Percentiles rank a stretch among this genome's conserved stretches.
Evolutionary conservation across 352 stramenopile genomes (phyloP).

Genomic region (Phytophthora uliginosa): DNA sequence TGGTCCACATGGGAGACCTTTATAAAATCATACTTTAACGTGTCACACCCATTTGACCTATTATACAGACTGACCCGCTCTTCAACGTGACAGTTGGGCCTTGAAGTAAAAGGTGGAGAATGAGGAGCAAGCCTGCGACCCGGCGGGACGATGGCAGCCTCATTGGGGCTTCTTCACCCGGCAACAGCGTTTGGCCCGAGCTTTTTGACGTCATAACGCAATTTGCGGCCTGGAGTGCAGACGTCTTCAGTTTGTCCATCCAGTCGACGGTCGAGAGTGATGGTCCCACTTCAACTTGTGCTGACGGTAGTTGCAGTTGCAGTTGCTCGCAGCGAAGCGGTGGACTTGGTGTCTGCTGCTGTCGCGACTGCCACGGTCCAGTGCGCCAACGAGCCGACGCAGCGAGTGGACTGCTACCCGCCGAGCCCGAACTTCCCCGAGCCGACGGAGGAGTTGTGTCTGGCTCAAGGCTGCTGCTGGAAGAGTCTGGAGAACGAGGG

Average conservation of each 20-base stretch:
- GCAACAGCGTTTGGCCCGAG: not conserved
- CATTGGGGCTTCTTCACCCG: not conserved
- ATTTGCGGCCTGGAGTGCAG: slow-evolving; percentile 27
- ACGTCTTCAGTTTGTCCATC: not conserved
- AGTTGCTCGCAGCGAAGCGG: not conserved
- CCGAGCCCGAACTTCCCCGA: slow-evolving; percentile 66
- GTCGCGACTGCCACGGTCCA: slow-evolving; percentile 16
- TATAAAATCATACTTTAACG: not conserved
- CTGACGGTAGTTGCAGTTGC: slow-evolving; percentile 15
- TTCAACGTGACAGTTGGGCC: slow-evolving; percentile 34
- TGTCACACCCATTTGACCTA: not conserved
- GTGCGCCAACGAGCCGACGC: slow-evolving; percentile 37
- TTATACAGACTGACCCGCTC: not conserved
- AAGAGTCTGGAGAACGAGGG: slow-evolving; percentile 64
- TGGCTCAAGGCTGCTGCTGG: slow-evolving; percentile 90
- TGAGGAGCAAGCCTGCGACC: slow-evolving; percentile 25
- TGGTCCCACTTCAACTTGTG: slow-evolving; percentile 28
- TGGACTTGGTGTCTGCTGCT: slow-evolving; percentile 20
- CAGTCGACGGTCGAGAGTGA: slow-evolving; percentile 27
- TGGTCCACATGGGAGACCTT: not conserved
- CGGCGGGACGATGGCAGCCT: slow-evolving; percentile 21
- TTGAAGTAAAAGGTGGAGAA: slow-evolving; percentile 41
- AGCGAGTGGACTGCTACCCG: slow-evolving; percentile 83
- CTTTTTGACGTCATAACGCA: slow-evolving; percentile 26
- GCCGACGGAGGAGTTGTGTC: slow-evolving; percentile 80